phyloP scores from a whole-genome alignment of 345 rosid genomes.

The Eucalyptus erythrocorys region DNA sequence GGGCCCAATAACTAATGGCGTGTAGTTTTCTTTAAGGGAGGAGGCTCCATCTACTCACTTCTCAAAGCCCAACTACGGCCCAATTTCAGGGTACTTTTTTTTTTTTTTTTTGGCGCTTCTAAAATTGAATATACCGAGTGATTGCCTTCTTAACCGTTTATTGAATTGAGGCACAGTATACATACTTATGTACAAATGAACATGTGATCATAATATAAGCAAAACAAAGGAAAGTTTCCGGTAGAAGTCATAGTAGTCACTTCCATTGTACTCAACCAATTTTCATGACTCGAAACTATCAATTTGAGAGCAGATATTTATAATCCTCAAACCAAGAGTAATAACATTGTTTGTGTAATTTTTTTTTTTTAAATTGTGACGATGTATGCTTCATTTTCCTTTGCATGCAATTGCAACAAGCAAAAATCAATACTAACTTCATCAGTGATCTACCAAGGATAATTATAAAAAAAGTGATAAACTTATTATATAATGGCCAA shows the following conservation, averaged over 20 bases:
- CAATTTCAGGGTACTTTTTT: background rate
- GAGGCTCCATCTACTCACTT: background rate
- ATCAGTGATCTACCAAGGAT: background rate
- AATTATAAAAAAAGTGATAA: fast-evolving
- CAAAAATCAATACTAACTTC: background rate
- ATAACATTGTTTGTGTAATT: background rate
- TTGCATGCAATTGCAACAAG: background rate
- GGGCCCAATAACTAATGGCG: background rate
- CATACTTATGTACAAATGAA: background rate
- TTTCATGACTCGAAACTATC: background rate
- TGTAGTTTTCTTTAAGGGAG: background rate
- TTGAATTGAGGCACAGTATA: background rate
- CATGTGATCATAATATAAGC: background rate
- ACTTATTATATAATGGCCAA: background rate
- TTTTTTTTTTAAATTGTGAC: background rate
- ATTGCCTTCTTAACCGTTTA: background rate
- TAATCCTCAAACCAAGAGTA: background rate
- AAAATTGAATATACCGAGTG: background rate
- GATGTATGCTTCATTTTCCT: background rate
- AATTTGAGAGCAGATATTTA: background rate
- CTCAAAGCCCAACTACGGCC: background rate
- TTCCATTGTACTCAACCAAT: background rate
- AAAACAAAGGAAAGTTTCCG: background rate
- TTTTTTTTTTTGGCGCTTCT: background rate
- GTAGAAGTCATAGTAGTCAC: background rate